A percentile compares a stretch with the other conserved stretches of the same genome.
Conservation (phyloP, 1,139 yeast genomes). For the Taiozyma sp. region DNA sequence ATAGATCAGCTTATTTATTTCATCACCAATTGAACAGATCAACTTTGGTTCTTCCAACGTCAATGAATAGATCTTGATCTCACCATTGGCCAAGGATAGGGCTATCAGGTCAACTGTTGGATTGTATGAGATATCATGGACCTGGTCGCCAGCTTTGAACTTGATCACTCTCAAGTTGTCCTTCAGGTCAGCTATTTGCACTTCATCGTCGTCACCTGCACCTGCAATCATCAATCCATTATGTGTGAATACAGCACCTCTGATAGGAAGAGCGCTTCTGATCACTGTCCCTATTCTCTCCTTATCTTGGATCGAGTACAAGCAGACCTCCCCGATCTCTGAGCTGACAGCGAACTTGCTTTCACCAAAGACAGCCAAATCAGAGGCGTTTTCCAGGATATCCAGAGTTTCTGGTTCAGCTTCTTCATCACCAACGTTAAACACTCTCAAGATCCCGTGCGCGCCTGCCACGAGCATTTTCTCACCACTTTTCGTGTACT, state of each 20-base stretch:
- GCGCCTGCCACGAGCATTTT: conserved; percentile 46
- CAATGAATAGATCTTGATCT: conserved; percentile 57
- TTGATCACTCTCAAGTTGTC: conserved; percentile 31
- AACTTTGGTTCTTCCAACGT: conserved; percentile 36
- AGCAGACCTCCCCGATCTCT: conserved; percentile 28
- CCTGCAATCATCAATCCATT: conserved; percentile 64
- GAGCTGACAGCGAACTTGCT: conserved; percentile 26
- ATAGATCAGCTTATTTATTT: conserved; percentile 28
- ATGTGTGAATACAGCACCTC: conserved; percentile 62
- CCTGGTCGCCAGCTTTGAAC: conserved; percentile 45
- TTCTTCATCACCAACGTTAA: conserved; percentile 39
- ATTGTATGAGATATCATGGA: conserved; percentile 58
- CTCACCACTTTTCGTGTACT: conserved; percentile 30
- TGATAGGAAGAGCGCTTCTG: conserved; percentile 49
- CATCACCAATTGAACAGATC: conserved; percentile 37
- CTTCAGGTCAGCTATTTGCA: conserved; percentile 48
- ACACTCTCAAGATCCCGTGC: conserved; percentile 46
- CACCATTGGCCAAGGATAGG: conserved; percentile 64
- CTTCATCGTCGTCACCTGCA: conserved; percentile 73
- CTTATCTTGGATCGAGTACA: conserved; percentile 24
- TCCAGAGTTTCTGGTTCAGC: conserved; percentile 53
- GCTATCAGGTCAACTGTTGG: conserved; percentile 54
- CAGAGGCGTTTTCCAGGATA: conserved; percentile 34
- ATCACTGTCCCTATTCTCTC: conserved; percentile 11
- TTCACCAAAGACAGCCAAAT: conserved; percentile 23